These are phyloP conservation scores for Pistacia integerrima DNA, from an alignment of 345 rosid genomes.

Conservation along the genomic window DNA sequence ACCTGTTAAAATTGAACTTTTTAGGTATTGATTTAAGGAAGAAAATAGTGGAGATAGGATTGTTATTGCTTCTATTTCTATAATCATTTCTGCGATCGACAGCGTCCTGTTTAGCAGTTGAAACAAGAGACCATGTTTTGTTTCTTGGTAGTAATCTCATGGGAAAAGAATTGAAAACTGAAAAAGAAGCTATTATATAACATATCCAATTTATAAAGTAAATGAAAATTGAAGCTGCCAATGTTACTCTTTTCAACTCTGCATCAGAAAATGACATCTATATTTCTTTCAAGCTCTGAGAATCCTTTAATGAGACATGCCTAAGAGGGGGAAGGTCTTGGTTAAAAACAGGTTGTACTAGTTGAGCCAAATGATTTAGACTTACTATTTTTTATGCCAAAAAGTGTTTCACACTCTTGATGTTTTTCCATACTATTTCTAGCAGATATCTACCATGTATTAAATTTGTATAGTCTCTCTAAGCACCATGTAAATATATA, in stretches of 20 bases:
- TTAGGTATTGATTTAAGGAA: not conserved
- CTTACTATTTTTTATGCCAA: not conserved
- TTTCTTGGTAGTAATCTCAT: not conserved
- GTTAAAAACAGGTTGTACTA: not conserved
- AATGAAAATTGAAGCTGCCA: not conserved
- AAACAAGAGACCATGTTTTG: not conserved
- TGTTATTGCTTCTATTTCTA: not conserved
- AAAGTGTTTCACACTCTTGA: not conserved
- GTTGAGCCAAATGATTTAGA: not conserved
- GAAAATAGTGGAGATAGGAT: too few species aligned
- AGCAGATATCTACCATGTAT: not conserved
- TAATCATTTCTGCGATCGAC: too few species aligned
- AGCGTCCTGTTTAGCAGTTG: not conserved
- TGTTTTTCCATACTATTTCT: not conserved
- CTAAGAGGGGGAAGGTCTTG: not conserved
- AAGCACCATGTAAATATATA: too few species aligned
- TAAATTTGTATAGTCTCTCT: too few species aligned
- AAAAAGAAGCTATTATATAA: not conserved
- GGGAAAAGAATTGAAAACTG: not conserved
- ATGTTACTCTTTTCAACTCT: not conserved
- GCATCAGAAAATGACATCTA: not conserved
- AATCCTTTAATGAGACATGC: too few species aligned
- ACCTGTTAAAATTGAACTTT: too few species aligned
- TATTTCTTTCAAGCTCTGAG: not conserved
- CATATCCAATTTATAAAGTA: too few species aligned